Conservation (phyloP, 345 rosid genomes). For the Acer yangbiense region DNA sequence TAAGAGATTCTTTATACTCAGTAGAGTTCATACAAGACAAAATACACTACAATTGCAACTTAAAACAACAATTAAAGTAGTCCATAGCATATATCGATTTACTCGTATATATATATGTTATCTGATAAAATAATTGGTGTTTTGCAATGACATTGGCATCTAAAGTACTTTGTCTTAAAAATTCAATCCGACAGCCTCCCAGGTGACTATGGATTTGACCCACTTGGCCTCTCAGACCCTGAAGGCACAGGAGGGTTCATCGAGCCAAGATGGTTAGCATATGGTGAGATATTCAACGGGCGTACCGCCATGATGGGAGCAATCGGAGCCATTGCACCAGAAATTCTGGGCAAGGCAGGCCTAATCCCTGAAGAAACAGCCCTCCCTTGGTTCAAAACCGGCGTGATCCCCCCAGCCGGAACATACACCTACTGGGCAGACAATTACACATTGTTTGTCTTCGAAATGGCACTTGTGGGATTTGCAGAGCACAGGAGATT, state of each 20-base stretch:
- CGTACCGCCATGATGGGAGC: slow-evolving; percentile 89
- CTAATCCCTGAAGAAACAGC: slow-evolving; percentile 84
- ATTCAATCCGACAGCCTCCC: slow-evolving; percentile 58
- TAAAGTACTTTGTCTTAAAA: neutral
- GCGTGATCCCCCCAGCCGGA: slow-evolving; percentile 97
- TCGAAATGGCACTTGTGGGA: slow-evolving; percentile 95
- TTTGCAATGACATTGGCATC: neutral
- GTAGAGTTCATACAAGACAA: too few species aligned
- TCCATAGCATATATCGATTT: neutral
- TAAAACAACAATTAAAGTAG: neutral
- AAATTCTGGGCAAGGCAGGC: slow-evolving; percentile 84
- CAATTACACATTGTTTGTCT: slow-evolving; percentile 79
- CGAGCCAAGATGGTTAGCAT: slow-evolving; percentile 95
- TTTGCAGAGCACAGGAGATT: slow-evolving; percentile 96
- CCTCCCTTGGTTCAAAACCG: slow-evolving; percentile 95
- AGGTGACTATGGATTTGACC: slow-evolving; percentile 95
- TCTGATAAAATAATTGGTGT: too few species aligned
- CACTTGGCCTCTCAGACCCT: slow-evolving; percentile 95
- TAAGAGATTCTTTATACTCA: too few species aligned
- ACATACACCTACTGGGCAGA: slow-evolving; percentile 98
- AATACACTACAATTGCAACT: too few species aligned
- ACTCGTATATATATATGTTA: neutral
- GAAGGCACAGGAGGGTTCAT: slow-evolving; percentile 97
- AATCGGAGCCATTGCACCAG: slow-evolving; percentile 83
- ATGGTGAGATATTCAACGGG: slow-evolving; percentile 90